Percentiles rank a stretch among this genome's conserved stretches.
phyloP scores from a whole-genome alignment of 805 yeast species.

The Wickerhamomyces alni region DNA sequence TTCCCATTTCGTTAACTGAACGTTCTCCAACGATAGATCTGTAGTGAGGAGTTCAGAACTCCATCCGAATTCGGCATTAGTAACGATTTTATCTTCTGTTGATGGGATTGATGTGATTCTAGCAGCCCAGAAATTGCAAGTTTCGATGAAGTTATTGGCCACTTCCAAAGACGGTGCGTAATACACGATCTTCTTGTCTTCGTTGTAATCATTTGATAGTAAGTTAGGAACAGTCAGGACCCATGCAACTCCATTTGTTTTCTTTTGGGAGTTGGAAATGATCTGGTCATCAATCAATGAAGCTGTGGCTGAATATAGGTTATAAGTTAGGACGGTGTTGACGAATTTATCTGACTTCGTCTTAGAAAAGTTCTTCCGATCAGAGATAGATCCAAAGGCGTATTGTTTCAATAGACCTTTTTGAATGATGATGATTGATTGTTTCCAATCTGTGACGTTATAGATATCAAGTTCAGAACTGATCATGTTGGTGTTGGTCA shows the following conservation, averaged over 20 bases:
- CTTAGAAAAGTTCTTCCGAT: slow-evolving; percentile 15
- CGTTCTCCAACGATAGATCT: slow-evolving; percentile 19
- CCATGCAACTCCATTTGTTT: slow-evolving; percentile 21
- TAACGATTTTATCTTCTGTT: slow-evolving; percentile 60
- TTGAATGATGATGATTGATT: slow-evolving; percentile 42
- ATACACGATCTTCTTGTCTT: slow-evolving; percentile 18
- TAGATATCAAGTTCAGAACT: slow-evolving; percentile 26
- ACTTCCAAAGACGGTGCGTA: slow-evolving; percentile 34
- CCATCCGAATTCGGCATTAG: slow-evolving; percentile 83
- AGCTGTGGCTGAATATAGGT: slow-evolving; percentile 22
- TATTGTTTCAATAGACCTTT: slow-evolving; percentile 43
- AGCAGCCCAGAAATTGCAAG: slow-evolving; percentile 90
- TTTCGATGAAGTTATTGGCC: slow-evolving; percentile 64
- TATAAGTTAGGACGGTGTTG: slow-evolving; percentile 17
- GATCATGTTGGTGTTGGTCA: slow-evolving; percentile 10
- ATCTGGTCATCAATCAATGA: slow-evolving; percentile 15
- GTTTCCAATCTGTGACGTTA: slow-evolving; percentile 22
- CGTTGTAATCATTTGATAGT: slow-evolving; percentile 12
- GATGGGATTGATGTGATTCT: slow-evolving; percentile 75
- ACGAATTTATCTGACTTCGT: slow-evolving; percentile 17
- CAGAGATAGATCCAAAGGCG: slow-evolving; percentile 28
- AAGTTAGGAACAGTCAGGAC: slow-evolving; percentile 19
- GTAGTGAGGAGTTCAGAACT: slow-evolving; percentile 19
- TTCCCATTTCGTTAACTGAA: slow-evolving; percentile 19
- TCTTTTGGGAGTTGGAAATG: slow-evolving; percentile 15